Evolutionary conservation across 2,329 filamentous ascomycete genomes (phyloP), one percentile per base, ranked within the genome.

Genomic region (Aureobasidium sp.): DNA sequence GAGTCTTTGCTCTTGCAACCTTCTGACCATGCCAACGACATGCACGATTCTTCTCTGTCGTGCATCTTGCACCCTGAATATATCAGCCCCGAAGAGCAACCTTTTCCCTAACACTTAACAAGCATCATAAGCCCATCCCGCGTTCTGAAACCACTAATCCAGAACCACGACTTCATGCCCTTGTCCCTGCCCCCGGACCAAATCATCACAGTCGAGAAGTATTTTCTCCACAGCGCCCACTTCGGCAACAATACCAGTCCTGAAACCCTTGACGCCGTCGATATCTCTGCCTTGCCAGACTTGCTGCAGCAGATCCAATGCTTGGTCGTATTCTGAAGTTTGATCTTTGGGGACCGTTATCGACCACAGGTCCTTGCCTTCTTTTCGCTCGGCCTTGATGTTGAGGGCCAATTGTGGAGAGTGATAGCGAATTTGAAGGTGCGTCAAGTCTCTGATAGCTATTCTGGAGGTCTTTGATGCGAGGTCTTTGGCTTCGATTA

Each of bases 401-500:
- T 75, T 71, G 63, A 80, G 77, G 5, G 68, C 71, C 62, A 66
- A 64, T 9, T 44, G 20, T 2, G 67, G 78, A 27, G 75, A 72
- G 5, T 68, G 66, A 65, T 79, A 80, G 2, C 67, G 67, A 22
- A 80, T 48, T 22, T 71, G 71, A 66, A 76, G 78, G 53, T 70
- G 71, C 36, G 72, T 68, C 7, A 74, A 62, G 15, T 68, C 65
- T 45, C 74, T 74, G 6, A 70, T 60, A 44, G 75, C 73, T 5
- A 78, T 2, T 2, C 45, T 25, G 8, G 45, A 31, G 3, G 15
- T n/a, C 29, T 48, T 48, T 48, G 45, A 25, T 4, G 45, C 45
- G n/a, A 15, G 45, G 45, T 71, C 64, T 9, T 52, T 47, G 8
- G 44, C 74, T 66, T 89, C 85, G 25, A 92, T 79, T 39, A 76